Conservation (phyloP, 257 asterid genomes). For the Knoxia roxburghii region DNA sequence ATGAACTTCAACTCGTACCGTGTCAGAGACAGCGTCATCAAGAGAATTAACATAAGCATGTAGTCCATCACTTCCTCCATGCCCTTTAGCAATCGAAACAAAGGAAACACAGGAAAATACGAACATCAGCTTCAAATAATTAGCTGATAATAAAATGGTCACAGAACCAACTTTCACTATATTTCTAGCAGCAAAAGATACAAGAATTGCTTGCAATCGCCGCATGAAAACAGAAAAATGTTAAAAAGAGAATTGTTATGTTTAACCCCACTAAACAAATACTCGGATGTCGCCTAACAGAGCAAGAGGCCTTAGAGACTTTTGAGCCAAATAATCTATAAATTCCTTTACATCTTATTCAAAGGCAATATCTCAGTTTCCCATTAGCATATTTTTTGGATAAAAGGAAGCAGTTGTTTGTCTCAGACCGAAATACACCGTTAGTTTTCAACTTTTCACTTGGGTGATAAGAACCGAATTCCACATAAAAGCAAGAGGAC, state of each 20-base stretch:
- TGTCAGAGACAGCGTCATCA: slow-evolving; percentile 65
- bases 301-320: not conserved
- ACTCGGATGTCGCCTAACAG: no score
- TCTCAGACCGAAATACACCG: no score
- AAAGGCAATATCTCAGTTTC: not conserved
- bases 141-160: not conserved
- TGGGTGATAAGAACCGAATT: no score
- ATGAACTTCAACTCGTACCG: slow-evolving; percentile 34
- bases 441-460: no score
- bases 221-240: not conserved
- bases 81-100: slow-evolving; percentile 43
- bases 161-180: not conserved
- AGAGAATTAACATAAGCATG: slow-evolving; percentile 88
- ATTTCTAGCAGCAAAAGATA: not conserved
- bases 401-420: no score
- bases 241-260: no score
- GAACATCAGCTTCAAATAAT: not conserved
- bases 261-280: no score
- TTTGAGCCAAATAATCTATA: not conserved
- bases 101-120: not conserved
- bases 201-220: no score
- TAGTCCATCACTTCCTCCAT: slow-evolving; percentile 93
- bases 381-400: no score
- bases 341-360: not conserved
- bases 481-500: no score